Base-by-base conservation (phyloP, 1,284 basidiomycete genomes). In the Leccinum subrobustum region DNA sequence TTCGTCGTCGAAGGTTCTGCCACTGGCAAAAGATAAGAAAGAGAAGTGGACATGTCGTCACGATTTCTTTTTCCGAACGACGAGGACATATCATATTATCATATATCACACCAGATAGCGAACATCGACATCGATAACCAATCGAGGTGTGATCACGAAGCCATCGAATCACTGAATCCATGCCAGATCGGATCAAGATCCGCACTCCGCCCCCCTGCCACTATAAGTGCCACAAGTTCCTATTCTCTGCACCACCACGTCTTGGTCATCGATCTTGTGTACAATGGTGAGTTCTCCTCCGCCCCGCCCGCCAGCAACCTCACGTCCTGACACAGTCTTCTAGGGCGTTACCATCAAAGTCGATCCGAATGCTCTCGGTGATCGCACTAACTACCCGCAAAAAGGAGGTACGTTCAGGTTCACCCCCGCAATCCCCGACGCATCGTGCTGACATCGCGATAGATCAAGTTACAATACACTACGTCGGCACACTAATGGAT, bases 381-480 rank as follows among this genome's bases (percentile, higher is more conserved):
- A 86, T 70, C 77, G 79, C 59, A 59, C 58, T 52, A 74, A 52
- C 64, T 84, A 77, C 73, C 83, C 83, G 27, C 75, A 75, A 67
- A 58, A n/a, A 57, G 80, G 81, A 47, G 83, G 83, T 82, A 66
- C 52, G 79, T 73, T 47, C 55, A 27, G 53, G 52, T 23, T 54
- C 57, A 14, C 44, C 2, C 31, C 37, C 31, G 2, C 35, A 33
- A 12, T 63, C 54, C 52, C 55, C 47, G 47, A 39, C 58, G 39
- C 56, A 72, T 66, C 61, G 39, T 39, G 18, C 60, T 61, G 58
- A 64, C 60, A 64, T 68, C 59, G 52, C 57, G 20, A 20, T 61
- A 85, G 84, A 85, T 73, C 76, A 2, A 14, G 83, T 85, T 53
- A 74, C 61, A n/a, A 91, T 92, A 56, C 88, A 92, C 74, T 92